phyloP scores from a whole-genome alignment of 768 basidiomycete genomes.

The Glaciozyma martinii region DNA sequence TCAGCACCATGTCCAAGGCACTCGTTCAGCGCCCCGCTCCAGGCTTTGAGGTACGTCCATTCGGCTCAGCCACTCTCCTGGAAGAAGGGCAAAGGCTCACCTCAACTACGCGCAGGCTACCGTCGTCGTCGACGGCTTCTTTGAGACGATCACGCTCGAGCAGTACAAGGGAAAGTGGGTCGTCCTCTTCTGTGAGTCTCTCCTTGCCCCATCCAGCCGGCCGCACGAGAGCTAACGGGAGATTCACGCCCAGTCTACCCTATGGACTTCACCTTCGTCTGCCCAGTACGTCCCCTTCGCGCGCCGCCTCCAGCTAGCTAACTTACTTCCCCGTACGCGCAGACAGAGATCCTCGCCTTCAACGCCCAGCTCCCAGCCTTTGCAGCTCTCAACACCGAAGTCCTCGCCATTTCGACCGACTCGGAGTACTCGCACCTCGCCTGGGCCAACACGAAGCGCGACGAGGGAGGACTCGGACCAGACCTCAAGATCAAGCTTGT shows the following conservation, averaged over 20 bases:
- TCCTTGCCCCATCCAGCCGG: background rate
- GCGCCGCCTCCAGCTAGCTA: constrained; percentile 45
- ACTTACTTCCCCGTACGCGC: background rate
- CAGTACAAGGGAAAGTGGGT: constrained; percentile 48
- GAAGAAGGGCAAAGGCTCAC: background rate
- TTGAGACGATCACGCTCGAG: constrained; percentile 43
- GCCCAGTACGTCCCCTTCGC: background rate
- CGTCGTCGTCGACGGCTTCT: constrained; percentile 65
- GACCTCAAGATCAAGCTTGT: constrained; percentile 74
- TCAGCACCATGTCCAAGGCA: background rate
- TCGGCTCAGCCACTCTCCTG: background rate
- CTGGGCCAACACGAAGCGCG: constrained; percentile 59
- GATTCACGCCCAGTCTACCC: constrained; percentile 54
- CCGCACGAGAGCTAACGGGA: too few species aligned
- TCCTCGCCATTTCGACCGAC: constrained; percentile 83
- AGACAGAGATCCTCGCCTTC: constrained; percentile 89
- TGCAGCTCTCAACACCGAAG: constrained; percentile 59
- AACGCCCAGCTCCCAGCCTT: constrained; percentile 75
- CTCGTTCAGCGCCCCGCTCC: background rate
- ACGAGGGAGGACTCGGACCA: constrained; percentile 81
- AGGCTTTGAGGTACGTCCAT: background rate
- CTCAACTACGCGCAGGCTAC: constrained; percentile 36
- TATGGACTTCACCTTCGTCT: constrained; percentile 54
- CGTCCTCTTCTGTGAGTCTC: constrained; percentile 56
- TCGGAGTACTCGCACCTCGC: constrained; percentile 49